Percentiles rank a stretch among this genome's conserved stretches.
These are phyloP conservation scores for Penicillium verhagenii DNA, from an alignment of 495 filamentous ascomycete genomes.

Conservation along the genomic window DNA sequence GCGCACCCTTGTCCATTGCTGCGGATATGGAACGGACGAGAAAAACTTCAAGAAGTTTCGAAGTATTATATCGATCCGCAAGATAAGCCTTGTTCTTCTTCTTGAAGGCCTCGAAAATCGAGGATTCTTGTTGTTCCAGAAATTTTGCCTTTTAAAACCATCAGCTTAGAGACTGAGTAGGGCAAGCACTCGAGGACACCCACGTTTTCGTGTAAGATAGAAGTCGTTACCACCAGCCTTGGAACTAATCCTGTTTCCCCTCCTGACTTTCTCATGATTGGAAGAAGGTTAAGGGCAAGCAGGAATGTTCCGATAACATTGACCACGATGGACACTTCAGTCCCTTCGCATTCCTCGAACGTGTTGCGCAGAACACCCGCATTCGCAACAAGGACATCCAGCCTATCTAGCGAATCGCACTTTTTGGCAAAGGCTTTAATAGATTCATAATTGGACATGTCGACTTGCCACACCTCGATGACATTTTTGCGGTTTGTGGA, in stretches of 20 bases:
- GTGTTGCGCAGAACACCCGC: background rate
- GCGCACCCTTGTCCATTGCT: no score
- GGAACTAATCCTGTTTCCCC: background rate
- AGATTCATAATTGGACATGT: background rate
- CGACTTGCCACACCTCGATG: background rate
- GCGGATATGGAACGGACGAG: no score
- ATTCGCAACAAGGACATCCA: background rate
- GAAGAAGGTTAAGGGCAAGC: background rate
- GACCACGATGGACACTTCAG: background rate
- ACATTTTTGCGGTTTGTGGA: background rate
- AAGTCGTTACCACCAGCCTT: no score
- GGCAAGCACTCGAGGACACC: no score
- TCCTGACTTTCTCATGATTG: background rate
- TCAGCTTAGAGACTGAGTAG: no score
- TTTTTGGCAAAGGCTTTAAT: background rate
- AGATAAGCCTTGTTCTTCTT: no score
- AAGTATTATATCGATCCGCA: no score
- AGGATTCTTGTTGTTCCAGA: no score
- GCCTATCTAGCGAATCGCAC: background rate
- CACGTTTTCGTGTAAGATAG: no score
- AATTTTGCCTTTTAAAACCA: no score
- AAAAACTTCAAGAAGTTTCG: no score
- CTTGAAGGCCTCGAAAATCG: no score
- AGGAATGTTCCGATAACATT: background rate
- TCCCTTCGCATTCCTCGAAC: background rate